Evolutionary conservation across 192 early-diverging fungal species (phyloP), one percentile per base, ranked within the genome.

Genomic region (Podila epigama): DNA sequence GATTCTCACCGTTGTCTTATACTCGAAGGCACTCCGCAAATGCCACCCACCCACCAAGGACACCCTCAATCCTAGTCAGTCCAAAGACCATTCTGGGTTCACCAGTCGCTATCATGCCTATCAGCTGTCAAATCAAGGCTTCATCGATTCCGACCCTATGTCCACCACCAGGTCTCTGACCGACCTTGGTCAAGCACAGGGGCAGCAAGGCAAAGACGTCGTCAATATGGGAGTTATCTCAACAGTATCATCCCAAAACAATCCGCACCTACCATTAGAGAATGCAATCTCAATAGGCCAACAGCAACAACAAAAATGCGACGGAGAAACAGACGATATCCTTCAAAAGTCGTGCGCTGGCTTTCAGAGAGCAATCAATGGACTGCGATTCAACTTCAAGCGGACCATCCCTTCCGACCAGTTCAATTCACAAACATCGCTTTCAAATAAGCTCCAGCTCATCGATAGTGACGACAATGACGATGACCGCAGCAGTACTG

Each of bases 1-100:
- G 73, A 68, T 77, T 37, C 34, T 77, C 37, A 36, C 68, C 11
- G 60, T 77, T 1, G 73, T 58, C 4, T 33, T 77, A 29, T 77
- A 77, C 16, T 68, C 73, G 0, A 77, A 77, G 25, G 73, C 66
- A 1, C 40, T 77, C 5, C 48, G 73, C 16, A 51, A 32, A 48
- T 35, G 58, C 4, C 44, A 64, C n/a, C 60, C 66, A 16, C 25
- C 54, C 1, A 66, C 68, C 9, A 5, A 51, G 3, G 73, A 52
- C 1, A 1, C 39, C 33, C 15, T 68, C 36, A 16, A n/a, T n/a
- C n/a, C n/a, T n/a, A n/a, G n/a, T n/a, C n/a, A n/a, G 44, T 22
- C 44, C n/a, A 48, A 48, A 5, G 44, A 22, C n/a, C 44, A 22
- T 48, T 22, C 44, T 0, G n/a, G 25, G 7, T 10, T 22, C 44